These are phyloP conservation scores for Berberis thunbergii DNA, from an alignment of 164 flowering plant species.

Conservation along the genomic window DNA sequence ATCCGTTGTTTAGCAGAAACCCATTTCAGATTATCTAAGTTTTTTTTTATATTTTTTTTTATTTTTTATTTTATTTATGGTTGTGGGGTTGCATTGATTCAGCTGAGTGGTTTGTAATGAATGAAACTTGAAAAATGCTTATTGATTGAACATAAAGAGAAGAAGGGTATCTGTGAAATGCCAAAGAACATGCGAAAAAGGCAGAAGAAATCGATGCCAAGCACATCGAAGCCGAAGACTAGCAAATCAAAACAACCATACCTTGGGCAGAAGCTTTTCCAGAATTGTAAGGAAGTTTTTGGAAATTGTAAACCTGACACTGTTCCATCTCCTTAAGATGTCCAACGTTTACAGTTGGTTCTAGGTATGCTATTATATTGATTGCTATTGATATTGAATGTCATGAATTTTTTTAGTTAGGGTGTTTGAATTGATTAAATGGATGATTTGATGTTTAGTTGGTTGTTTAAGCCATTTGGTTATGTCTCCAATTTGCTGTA, in stretches of 20 bases:
- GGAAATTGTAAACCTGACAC: constrained; percentile 31
- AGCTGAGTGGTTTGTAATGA: too few relatives aligned
- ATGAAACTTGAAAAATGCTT: too few relatives aligned
- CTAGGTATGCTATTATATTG: constrained; percentile 25
- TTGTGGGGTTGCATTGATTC: constrained; percentile 17
- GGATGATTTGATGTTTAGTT: neutral
- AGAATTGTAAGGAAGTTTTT: constrained; percentile 55
- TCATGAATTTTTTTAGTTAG: neutral
- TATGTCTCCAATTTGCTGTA: too few relatives aligned
- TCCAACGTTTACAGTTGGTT: constrained; percentile 32
- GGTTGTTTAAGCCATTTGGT: too few relatives aligned
- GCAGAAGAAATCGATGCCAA: neutral
- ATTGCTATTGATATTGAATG: neutral
- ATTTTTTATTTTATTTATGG: neutral
- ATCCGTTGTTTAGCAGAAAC: too few relatives aligned
- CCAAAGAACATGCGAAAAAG: constrained; percentile 3
- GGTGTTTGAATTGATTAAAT: neutral
- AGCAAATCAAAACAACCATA: constrained; percentile 24
- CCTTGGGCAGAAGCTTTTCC: constrained; percentile 37
- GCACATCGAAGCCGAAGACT: constrained; percentile 34
- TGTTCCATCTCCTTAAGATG: constrained; percentile 32
- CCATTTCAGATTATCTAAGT: too few relatives aligned
- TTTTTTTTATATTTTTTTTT: too few relatives aligned
- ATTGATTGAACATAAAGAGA: constrained; percentile 3
- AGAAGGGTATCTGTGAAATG: constrained; percentile 2